These are phyloP conservation scores for Cicer arietinum DNA, from an alignment of 306 rosid species.

Conservation along the genomic window DNA sequence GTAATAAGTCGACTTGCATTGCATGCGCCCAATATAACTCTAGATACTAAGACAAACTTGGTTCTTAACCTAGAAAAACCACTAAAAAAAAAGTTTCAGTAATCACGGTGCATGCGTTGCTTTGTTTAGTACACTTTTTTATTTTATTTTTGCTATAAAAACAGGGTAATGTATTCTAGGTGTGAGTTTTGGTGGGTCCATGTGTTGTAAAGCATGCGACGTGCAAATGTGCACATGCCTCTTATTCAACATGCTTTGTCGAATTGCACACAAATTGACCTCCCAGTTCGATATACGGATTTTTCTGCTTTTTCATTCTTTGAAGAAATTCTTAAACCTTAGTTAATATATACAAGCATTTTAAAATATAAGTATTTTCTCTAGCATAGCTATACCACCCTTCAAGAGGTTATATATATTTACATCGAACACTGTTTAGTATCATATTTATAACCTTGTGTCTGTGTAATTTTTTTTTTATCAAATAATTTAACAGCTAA, in stretches of 20 bases:
- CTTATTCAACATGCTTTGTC: constrained; percentile 5
- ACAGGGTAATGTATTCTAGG: not conserved
- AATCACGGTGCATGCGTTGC: too few species aligned
- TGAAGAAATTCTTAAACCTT: not conserved
- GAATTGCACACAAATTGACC: not conserved
- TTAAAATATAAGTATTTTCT: not conserved
- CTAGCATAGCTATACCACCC: not conserved
- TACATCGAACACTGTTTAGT: not conserved
- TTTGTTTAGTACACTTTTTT: too few species aligned
- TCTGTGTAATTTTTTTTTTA: too few species aligned
- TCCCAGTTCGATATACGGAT: not conserved
- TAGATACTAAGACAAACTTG: too few species aligned
- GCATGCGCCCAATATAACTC: too few species aligned
- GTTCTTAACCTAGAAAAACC: too few species aligned
- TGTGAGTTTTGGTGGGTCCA: constrained; percentile 24
- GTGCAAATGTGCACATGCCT: constrained; percentile 7
- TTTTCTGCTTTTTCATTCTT: not conserved
- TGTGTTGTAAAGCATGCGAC: constrained; percentile 26
- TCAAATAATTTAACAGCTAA: too few species aligned
- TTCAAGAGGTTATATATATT: not conserved
- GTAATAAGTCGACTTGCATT: too few species aligned
- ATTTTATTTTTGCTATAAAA: too few species aligned
- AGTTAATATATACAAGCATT: not conserved
- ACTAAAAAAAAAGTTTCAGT: too few species aligned
- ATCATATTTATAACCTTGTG: not conserved